Percentiles rank a stretch among this genome's conserved stretches.
Conservation (phyloP, 768 basidiomycete genomes). For the Pleurotus pulmonarius region DNA sequence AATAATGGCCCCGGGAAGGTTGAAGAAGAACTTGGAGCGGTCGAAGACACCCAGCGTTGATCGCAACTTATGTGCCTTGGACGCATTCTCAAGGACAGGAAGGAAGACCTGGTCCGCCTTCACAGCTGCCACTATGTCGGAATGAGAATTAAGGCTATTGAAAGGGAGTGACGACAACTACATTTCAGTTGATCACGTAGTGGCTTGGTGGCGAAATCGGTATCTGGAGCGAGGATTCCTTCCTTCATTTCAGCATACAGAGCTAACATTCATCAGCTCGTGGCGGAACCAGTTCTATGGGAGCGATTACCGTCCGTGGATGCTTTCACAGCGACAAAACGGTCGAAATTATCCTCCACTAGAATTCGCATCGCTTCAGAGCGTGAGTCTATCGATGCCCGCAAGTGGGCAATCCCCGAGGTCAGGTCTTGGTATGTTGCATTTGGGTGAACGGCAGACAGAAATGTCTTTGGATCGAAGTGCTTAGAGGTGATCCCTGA, state of each 20-base stretch:
- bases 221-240: slow-evolving; percentile 69
- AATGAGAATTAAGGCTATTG: background rate
- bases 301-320: slow-evolving; percentile 81
- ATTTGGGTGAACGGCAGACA: slow-evolving; percentile 89
- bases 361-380: slow-evolving; percentile 93
- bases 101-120: slow-evolving; percentile 96
- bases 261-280: slow-evolving; percentile 39
- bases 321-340: slow-evolving; percentile 96
- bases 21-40: slow-evolving; percentile 97
- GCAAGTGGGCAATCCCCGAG: slow-evolving; percentile 69
- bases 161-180: slow-evolving; percentile 26
- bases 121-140: slow-evolving; percentile 69
- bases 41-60: slow-evolving; percentile 95
- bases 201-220: slow-evolving; percentile 80
- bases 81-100: slow-evolving; percentile 92
- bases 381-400: slow-evolving; percentile 79
- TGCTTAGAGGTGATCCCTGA: slow-evolving; percentile 90
- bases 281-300: slow-evolving; percentile 6
- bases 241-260: slow-evolving; percentile 92
- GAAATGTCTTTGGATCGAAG: slow-evolving; percentile 93
- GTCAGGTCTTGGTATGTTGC: slow-evolving; percentile 92
- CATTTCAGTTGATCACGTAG: slow-evolving; percentile 84
- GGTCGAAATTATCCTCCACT: slow-evolving; percentile 97
- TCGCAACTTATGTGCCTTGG: slow-evolving; percentile 89
- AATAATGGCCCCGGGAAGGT: slow-evolving; percentile 86